A percentile compares a stretch with the other conserved stretches of the same genome.
These are phyloP conservation scores for Xylariaceae sp. DNA, from an alignment of 2,329 filamentous ascomycete genomes.

Conservation along the genomic window DNA sequence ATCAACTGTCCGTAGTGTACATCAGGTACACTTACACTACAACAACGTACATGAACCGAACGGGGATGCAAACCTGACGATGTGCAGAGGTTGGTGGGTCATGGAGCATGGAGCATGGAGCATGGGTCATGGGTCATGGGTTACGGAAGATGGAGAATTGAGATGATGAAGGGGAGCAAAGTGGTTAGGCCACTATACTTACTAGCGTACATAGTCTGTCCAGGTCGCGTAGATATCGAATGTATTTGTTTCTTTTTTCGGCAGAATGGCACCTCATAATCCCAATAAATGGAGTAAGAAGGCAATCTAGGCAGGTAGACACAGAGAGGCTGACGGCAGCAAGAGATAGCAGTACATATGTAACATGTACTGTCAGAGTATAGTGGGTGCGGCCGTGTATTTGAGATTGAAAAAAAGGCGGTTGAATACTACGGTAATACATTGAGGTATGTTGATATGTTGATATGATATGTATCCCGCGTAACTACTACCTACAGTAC, in stretches of 20 bases:
- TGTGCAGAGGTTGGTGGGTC: conserved; percentile 5
- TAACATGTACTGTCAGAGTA: not conserved
- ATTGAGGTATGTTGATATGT: no score
- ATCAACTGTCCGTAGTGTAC: not conserved
- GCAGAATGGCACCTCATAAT: no score
- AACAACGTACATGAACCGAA: conserved; percentile 12
- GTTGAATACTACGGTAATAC: no score
- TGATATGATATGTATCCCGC: no score
- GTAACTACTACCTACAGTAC: no score
- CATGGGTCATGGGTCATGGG: not conserved
- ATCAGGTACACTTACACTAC: not conserved
- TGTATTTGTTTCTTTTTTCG: not conserved
- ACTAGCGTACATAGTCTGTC: no score
- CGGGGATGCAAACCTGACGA: conserved; percentile 15
- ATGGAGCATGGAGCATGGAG: not conserved
- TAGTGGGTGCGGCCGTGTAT: no score
- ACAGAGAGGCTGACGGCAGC: not conserved
- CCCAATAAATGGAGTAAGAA: not conserved
- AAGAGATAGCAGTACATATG: not conserved
- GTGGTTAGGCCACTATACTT: not conserved
- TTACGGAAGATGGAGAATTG: not conserved
- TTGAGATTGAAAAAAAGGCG: no score
- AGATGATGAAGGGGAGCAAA: not conserved
- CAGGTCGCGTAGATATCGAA: no score
- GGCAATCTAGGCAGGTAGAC: not conserved